Base-by-base conservation (phyloP, 2,329 filamentous ascomycete genomes). In the Epichloe coenophiala region DNA sequence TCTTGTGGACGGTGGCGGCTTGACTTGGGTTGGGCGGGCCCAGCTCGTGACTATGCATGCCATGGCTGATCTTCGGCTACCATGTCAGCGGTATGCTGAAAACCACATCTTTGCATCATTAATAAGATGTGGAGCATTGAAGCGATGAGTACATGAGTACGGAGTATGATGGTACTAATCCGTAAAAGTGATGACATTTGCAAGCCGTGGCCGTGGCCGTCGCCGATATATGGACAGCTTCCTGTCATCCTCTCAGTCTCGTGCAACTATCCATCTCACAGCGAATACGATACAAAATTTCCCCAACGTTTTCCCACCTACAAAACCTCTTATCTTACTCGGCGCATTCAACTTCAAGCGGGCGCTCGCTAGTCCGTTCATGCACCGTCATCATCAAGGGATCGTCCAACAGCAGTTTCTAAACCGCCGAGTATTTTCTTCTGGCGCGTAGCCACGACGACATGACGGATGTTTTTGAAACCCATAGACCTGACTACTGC, bases 401-500 rank as follows among this genome's bases (percentile, higher is more conserved):
- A 47, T 8, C 35, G 13, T 19, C 37, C 42, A 23, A 41, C 3
- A 23, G 27, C 47, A 33, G 15, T 23, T 36, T 45, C 21, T 45
- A 38, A 52, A 35, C 43, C 31, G 47, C 19, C 21, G 19, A 31
- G 39, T 19, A 33, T 12, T 45, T 8, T 37, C 13, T 43, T 37
- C 45, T 47, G 56, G 56, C 53, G 50, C 44, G 41, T 39, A 50
- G 53, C 54, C 54, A 51, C 53, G 52, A 37, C 53, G 71, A 70
- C 65, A 74, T 78, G 73, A 85, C 88, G 86, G 76, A 97, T 97
- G 91, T 95, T 95, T 80, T 77, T 96, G 76, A 91, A 94, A 77
- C 82, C 86, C 61, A 79, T 97, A 67, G 91, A 98, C 71, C 80
- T 98, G 63, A 98, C 93, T 52, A 95, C 91, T 72, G 93, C 93